Percentiles rank a stretch among this genome's conserved stretches.
Evolutionary conservation across 805 yeast species (phyloP).

Genomic region (Gaillardinia entomophila): DNA sequence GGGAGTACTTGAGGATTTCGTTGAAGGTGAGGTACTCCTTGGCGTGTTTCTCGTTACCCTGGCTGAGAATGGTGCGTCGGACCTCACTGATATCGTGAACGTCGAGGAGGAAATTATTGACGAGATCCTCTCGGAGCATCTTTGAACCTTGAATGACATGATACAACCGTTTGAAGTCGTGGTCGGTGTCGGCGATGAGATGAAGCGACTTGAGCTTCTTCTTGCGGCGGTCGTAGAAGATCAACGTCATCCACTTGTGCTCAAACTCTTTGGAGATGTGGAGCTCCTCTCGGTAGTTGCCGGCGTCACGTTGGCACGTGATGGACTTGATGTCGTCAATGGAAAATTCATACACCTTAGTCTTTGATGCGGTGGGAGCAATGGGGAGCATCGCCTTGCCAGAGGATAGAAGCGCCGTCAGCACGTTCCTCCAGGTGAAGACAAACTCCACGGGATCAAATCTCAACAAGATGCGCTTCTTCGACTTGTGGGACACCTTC

Average conservation of each 20-base stretch:
- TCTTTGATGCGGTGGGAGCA: slow-evolving; percentile 30
- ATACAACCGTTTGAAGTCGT: slow-evolving; percentile 51
- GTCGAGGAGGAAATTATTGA: slow-evolving; percentile 43
- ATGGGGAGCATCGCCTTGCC: slow-evolving; percentile 1
- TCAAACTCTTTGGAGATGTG: slow-evolving; percentile 63
- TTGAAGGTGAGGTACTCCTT: slow-evolving; percentile 46
- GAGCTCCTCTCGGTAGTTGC: slow-evolving; percentile 81
- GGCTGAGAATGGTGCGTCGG: slow-evolving; percentile 10
- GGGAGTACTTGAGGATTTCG: slow-evolving; percentile 62
- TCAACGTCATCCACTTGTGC: slow-evolving; percentile 72
- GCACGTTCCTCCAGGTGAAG: slow-evolving; percentile 42
- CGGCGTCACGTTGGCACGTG: slow-evolving; percentile 64
- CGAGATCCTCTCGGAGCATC: slow-evolving; percentile 55
- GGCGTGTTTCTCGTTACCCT: slow-evolving; percentile 9
- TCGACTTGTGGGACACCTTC: slow-evolving; percentile 66
- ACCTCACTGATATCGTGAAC: slow-evolving; percentile 29
- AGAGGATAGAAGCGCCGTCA: slow-evolving; percentile 10
- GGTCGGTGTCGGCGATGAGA: slow-evolving; percentile 62
- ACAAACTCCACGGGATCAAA: slow-evolving; percentile 52
- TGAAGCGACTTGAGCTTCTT: slow-evolving; percentile 74
- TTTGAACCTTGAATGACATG: slow-evolving; percentile 55
- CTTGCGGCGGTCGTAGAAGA: slow-evolving; percentile 56
- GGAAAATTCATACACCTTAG: slow-evolving; percentile 20
- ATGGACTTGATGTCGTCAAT: slow-evolving; percentile 64
- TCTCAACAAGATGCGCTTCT: slow-evolving; percentile 50